Base-by-base conservation (phyloP, 306 rosid genomes). In the Lotus japonicus region DNA sequence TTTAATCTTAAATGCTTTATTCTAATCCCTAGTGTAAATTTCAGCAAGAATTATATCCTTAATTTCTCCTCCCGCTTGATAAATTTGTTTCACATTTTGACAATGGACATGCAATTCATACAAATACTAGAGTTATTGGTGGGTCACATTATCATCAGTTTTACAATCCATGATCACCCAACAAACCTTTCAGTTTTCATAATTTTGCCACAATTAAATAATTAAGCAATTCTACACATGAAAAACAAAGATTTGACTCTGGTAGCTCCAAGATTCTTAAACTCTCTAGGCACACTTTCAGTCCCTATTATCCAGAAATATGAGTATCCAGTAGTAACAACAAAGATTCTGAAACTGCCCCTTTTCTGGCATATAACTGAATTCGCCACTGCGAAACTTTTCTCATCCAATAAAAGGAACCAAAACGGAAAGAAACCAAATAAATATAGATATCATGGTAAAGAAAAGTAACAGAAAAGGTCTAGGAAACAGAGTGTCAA, bases 371-470 rank as follows among this genome's bases (percentile, higher is more conserved):
- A 33, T 70, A 44, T 55, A 28, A 42, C 74, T 14, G 42, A 19
- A 19, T 49, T 42, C 9, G 26, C 51, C 57, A 71, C 50, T 26
- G 38, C 38, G 3, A 7, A 14, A 41, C 51, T 55, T 43, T 64
- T 61, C 67, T 35, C 58, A 66, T 67, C 53, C 61, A 48, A 39
- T 58, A 58, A 74, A 58, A 58, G 51, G 46, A 17, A 33, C 43
- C 66, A 54, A 31, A 43, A 65, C 19, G 2, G 15, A 64, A 31
- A 73, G 78, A 45, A 64, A 65, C 52, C 64, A 43, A 33, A n/a
- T 21, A 26, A 16, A 62, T 21, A 14, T 14, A 58, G 41, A 48
- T 52, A 23, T n/a, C 46, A 71, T 48, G 31, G 11, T 46, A 70
- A 58, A 58, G 14, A 28, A 33, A 57, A 33, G 5, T 11, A 45